Evolutionary conservation across 2,329 filamentous ascomycete genomes (phyloP).

Genomic region (Alternaria sp.): DNA sequence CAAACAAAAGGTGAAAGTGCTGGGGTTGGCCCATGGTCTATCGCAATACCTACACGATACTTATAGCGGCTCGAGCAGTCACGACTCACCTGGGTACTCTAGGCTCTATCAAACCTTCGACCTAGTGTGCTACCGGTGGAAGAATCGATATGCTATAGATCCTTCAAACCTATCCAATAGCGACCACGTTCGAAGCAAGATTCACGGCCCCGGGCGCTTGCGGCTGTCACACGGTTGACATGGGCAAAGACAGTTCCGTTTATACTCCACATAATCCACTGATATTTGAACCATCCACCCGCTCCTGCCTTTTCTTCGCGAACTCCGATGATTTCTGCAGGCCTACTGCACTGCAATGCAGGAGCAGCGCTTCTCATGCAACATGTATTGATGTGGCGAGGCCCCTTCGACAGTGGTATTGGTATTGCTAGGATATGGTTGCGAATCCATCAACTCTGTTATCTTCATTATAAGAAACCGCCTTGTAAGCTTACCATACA

Average conservation of each 20-base stretch:
- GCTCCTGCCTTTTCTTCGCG: neutral
- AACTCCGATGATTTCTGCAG: neutral
- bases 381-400: neutral
- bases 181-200: conserved; percentile 24
- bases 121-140: neutral
- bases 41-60: neutral
- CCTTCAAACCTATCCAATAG: conserved; percentile 6
- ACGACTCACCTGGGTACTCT: neutral
- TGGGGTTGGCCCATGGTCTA: neutral
- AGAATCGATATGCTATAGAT: neutral
- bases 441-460: neutral
- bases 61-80: neutral
- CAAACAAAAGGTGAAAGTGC: too few species aligned
- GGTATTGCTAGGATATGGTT: neutral
- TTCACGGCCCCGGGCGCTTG: neutral
- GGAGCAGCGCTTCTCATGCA: neutral
- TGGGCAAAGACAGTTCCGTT: neutral
- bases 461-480: fast-evolving
- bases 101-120: neutral
- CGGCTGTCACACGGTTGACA: neutral
- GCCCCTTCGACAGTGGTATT: neutral
- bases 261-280: neutral
- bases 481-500: fast-evolving
- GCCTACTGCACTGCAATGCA: neutral
- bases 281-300: neutral